Evolutionary conservation across 306 rosid genomes (phyloP), one percentile per base, ranked within the genome.

Genomic region (Boehmeria nivea): DNA sequence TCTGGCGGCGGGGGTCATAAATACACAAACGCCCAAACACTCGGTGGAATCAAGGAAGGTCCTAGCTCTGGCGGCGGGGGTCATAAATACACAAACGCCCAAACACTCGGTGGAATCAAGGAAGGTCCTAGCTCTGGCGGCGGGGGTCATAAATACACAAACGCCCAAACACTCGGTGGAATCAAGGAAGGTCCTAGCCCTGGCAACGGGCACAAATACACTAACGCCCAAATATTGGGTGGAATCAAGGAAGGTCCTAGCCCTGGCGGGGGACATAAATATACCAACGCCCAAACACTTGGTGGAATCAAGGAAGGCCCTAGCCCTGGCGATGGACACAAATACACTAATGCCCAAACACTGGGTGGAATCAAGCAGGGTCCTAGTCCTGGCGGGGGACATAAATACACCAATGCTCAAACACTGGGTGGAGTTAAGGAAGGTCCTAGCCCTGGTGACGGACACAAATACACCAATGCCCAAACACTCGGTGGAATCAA

Each of bases 291-390:
- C 0, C 43, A 19, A 0, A 72, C 65, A 6, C 67, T 83, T 0
- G 73, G 72, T 16, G 81, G 77, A 2, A 73, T 60, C 23, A 79
- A 79, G 62, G 26, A 42, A 0, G 81, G 85, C 8, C 80, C 90
- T 0, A 76, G 79, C n/a, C 27, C 57, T 1, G 81, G 71, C 0
- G 45, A 19, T 0, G 78, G 76, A 12, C 62, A 71, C 60, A 64
- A 57, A 37, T 61, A 46, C 22, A 24, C 50, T 6, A 24, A 52
- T 12, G 23, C 12, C 18, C 17, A 60, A 8, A 60, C 31, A 3
- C 59, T 66, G 8, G 44, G 47, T 0, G 77, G 64, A 5, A 43
- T 66, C 4, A 74, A 68, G 43, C 39, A 63, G 0, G 79, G 79
- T 0, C 71, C 71, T 0, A 68, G 66, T 20, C 56, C 62, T 8